Evolutionary conservation across 192 early-diverging fungal genomes (phyloP), one percentile per base, ranked within the genome.

Genomic region (Backusella morwellensis): DNA sequence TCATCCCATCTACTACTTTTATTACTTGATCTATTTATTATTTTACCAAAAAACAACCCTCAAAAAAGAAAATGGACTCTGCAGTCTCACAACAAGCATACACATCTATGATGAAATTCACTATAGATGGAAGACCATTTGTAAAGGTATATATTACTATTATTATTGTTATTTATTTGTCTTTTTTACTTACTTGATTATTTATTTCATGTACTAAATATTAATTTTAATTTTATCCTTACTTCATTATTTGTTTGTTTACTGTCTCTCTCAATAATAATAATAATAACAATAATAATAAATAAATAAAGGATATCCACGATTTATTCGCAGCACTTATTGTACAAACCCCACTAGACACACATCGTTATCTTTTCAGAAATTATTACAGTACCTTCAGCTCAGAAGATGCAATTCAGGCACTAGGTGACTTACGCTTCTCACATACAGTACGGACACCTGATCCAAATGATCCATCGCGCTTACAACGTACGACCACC

Each of bases 311-410:
- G 89, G 87, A 83, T 75, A 87, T 88, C 19, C 84, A 87, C 75
- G 89, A 90, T 76, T 73, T 90, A 44, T 90, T 87, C 71, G 80
- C 87, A 14, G 86, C 87, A 2, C 73, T 90, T 35, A 84, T 88
- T 79, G 80, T 87, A 21, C 85, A 85, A 63, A 59, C 85, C 15
- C 87, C 83, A 3, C 79, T 90, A 40, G 81, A 84, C 35, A 82
- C 80, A 17, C 87, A 85, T 70, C 79, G 86, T 52, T 81, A 83
- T 40, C 34, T 88, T 59, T 90, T 87, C 77, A 75, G 79, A 47
- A 88, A 35, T 68, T 88, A 90, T 52, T 74, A 84, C 1, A 85
- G 85, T 63, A 87, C 84, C 36, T 90, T 90, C 66, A 82, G 81
- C 3, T 83, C 89, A 1, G 89, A 90, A 63, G 87, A 87, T 47